Conservation (phyloP, 805 yeast species). For the Sugiyamaella chiloensis region DNA sequence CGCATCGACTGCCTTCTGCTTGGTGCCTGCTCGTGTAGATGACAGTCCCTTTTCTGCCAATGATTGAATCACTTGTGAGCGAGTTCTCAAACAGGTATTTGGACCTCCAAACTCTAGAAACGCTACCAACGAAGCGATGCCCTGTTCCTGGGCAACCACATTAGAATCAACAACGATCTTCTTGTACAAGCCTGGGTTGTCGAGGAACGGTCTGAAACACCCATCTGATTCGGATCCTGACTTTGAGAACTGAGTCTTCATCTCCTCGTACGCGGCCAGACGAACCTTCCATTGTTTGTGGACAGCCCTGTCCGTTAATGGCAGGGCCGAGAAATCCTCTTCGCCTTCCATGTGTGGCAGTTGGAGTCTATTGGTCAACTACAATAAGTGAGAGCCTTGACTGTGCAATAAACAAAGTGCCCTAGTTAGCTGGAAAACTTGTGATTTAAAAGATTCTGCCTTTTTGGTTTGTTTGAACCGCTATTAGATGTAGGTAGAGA, state of each 20-base stretch:
- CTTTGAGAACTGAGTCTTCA: slow-evolving; percentile 47
- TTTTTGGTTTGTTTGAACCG: no score
- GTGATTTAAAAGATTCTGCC: no score
- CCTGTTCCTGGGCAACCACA: slow-evolving; percentile 90
- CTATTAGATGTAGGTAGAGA: no score
- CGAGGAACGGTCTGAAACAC: slow-evolving; percentile 49
- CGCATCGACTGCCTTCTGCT: slow-evolving; percentile 59
- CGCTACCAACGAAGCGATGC: slow-evolving; percentile 52
- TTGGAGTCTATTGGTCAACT: no score
- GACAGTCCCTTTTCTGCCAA: slow-evolving; percentile 80
- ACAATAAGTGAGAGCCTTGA: no score
- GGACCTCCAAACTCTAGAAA: slow-evolving; percentile 58
- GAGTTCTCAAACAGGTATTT: slow-evolving; percentile 36
- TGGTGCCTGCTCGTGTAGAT: slow-evolving; percentile 73
- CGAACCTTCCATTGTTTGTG: slow-evolving; percentile 90
- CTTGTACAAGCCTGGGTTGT: slow-evolving; percentile 54
- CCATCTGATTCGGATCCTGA: slow-evolving; percentile 56
- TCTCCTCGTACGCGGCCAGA: slow-evolving; percentile 70
- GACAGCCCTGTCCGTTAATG: slow-evolving; percentile 61
- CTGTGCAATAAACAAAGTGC: no score
- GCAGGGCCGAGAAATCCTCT: slow-evolving; percentile 38
- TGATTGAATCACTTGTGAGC: slow-evolving; percentile 25
- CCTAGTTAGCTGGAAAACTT: no score
- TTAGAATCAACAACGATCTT: slow-evolving; percentile 70
- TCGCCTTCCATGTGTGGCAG: slow-evolving; percentile 12